phyloP scores from a whole-genome alignment of 2,329 filamentous ascomycete genomes.

The Xylariaceae sp. region DNA sequence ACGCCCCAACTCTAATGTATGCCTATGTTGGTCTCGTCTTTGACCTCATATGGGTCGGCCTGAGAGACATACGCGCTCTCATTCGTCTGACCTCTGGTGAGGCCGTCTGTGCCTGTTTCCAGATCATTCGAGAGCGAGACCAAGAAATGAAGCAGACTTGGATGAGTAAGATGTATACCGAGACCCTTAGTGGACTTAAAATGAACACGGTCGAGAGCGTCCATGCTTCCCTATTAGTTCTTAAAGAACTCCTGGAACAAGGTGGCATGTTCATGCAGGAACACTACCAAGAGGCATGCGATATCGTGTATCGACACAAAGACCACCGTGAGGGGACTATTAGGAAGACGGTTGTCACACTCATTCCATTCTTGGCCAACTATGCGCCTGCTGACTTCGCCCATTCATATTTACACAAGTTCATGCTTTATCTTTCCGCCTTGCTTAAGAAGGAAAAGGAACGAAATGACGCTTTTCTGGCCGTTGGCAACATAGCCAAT shows the following conservation, averaged over 20 bases:
- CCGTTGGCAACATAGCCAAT: constrained; percentile 93
- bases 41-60: constrained; percentile 91
- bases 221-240: constrained; percentile 87
- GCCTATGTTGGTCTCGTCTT: constrained; percentile 93
- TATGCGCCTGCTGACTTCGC: constrained; percentile 92
- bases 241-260: constrained; percentile 89
- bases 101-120: constrained; percentile 90
- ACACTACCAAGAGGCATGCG: constrained; percentile 85
- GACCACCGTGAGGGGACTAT: constrained; percentile 88
- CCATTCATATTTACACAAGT: constrained; percentile 81
- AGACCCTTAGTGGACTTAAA: constrained; percentile 75
- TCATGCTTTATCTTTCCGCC: constrained; percentile 92
- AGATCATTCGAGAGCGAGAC: constrained; percentile 91
- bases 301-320: constrained; percentile 87
- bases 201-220: constrained; percentile 79
- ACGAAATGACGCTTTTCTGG: constrained; percentile 87
- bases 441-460: constrained; percentile 95
- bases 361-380: constrained; percentile 88
- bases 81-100: constrained; percentile 91
- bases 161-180: constrained; percentile 87
- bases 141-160: constrained; percentile 79
- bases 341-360: constrained; percentile 79
- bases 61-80: constrained; percentile 83
- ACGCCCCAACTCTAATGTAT: constrained; percentile 93
- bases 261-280: constrained; percentile 99